These are phyloP conservation scores for Chaetomium olivaceum DNA, from an alignment of 2,329 filamentous ascomycete species.

Conservation along the genomic window DNA sequence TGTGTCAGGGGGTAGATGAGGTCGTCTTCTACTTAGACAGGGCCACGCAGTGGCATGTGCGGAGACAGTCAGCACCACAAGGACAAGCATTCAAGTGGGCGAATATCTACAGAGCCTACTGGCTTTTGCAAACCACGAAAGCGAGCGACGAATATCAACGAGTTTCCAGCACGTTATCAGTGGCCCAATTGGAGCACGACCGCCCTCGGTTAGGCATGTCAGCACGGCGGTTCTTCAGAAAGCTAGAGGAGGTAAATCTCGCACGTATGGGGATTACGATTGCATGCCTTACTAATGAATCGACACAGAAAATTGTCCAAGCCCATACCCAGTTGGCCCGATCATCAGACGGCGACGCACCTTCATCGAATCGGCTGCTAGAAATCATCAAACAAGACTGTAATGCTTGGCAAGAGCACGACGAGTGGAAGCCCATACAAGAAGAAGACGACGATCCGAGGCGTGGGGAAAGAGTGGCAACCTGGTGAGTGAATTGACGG, in stretches of 20 bases:
- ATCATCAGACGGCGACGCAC: neutral
- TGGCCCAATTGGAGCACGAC: slow-evolving; percentile 11
- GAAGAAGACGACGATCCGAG: slow-evolving; percentile 9
- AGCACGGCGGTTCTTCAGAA: slow-evolving; percentile 10
- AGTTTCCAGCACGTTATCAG: neutral
- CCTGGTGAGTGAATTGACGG: slow-evolving; percentile 3
- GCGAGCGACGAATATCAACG: slow-evolving; percentile 3
- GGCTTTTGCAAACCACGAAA: slow-evolving; percentile 16
- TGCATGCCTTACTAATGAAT: neutral
- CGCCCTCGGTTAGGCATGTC: slow-evolving; percentile 21
- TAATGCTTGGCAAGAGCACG: slow-evolving; percentile 7
- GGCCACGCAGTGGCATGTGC: slow-evolving; percentile 14
- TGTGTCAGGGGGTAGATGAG: slow-evolving; percentile 16
- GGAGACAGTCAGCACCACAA: neutral
- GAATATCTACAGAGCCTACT: slow-evolving; percentile 16
- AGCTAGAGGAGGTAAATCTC: slow-evolving; percentile 17
- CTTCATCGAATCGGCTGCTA: neutral
- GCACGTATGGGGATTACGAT: too few relatives aligned
- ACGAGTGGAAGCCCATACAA: neutral
- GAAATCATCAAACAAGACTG: neutral
- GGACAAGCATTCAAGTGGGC: neutral
- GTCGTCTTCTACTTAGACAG: slow-evolving; percentile 21
- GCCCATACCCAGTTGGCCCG: neutral
- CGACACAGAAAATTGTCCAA: neutral
- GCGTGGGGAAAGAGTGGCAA: slow-evolving; percentile 13